Conservation (phyloP, 2,329 filamentous ascomycete genomes). For the Talaromyces sp. region DNA sequence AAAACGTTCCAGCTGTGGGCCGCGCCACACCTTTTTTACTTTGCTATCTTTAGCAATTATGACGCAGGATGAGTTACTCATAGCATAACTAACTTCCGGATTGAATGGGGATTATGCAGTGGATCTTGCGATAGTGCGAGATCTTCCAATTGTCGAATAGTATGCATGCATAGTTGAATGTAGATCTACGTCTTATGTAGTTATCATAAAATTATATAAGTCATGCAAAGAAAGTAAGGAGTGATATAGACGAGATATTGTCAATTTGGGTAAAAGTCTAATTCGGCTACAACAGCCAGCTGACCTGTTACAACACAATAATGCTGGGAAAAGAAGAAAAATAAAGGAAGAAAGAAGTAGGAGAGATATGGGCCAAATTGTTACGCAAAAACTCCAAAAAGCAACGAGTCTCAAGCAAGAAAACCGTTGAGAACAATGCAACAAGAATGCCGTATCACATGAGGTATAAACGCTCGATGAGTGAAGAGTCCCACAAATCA, state of each 20-base stretch:
- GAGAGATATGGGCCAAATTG: neutral
- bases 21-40: conserved; percentile 10
- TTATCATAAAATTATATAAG: neutral
- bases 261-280: neutral
- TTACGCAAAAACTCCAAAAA: conserved; percentile 1
- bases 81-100: neutral
- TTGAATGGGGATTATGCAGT: neutral
- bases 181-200: neutral
- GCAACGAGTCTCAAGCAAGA: neutral
- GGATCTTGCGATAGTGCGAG: neutral
- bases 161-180: too few relatives aligned
- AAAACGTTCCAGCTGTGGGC: neutral
- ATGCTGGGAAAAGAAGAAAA: neutral
- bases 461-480: conserved; percentile 5
- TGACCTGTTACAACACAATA: neutral
- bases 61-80: neutral
- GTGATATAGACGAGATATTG: neutral
- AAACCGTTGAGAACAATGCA: conserved; percentile 7
- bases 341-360: neutral
- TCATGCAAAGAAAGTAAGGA: neutral
- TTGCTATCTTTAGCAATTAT: conserved; percentile 13
- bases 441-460: conserved; percentile 3
- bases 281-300: neutral
- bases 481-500: neutral
- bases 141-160: neutral